A percentile compares a stretch with the other conserved stretches of the same genome.
phyloP scores from a whole-genome alignment of 768 basidiomycete species.

The Chlorophyllum brunneum region DNA sequence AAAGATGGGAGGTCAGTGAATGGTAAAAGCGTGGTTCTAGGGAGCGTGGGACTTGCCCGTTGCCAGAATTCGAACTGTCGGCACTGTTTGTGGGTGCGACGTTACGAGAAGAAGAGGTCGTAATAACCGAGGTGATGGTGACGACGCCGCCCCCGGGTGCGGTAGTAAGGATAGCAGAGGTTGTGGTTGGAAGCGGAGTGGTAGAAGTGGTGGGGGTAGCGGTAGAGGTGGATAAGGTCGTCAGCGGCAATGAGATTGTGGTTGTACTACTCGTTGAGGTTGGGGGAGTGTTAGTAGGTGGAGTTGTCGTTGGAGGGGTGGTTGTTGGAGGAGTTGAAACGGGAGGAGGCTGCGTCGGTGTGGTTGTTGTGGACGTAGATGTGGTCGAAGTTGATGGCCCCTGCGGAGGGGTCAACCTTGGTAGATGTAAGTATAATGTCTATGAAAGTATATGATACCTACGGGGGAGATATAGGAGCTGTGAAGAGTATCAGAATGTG shows the following conservation, averaged over 20 bases:
- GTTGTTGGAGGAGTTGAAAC: background rate
- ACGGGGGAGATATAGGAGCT: too few species aligned
- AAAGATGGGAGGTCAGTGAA: constrained; percentile 3
- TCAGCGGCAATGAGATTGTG: constrained; percentile 8
- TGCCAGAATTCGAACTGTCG: background rate
- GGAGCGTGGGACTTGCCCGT: constrained; percentile 10
- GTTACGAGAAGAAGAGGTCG: constrained; percentile 12
- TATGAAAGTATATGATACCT: too few species aligned
- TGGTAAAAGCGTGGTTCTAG: constrained; percentile 1
- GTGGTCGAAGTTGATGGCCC: background rate
- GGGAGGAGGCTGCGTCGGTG: background rate
- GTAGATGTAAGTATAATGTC: too few species aligned
- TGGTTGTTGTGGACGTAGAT: background rate
- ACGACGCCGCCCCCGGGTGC: constrained; percentile 9
- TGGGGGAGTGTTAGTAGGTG: background rate
- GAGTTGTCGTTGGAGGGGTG: background rate
- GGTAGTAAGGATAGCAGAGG: constrained; percentile 2
- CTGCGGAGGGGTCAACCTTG: too few species aligned
- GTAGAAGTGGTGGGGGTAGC: constrained; percentile 14
- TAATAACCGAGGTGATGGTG: constrained; percentile 19
- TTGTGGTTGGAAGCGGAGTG: constrained; percentile 9
- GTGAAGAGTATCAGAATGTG: too few species aligned
- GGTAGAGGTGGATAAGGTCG: constrained; percentile 8
- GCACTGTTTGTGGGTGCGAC: background rate
- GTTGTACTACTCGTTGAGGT: background rate